Evolutionary conservation across 2,329 filamentous ascomycete species (phyloP), one percentile per base, ranked within the genome.

Genomic region (Xylariomycetidae sp.): DNA sequence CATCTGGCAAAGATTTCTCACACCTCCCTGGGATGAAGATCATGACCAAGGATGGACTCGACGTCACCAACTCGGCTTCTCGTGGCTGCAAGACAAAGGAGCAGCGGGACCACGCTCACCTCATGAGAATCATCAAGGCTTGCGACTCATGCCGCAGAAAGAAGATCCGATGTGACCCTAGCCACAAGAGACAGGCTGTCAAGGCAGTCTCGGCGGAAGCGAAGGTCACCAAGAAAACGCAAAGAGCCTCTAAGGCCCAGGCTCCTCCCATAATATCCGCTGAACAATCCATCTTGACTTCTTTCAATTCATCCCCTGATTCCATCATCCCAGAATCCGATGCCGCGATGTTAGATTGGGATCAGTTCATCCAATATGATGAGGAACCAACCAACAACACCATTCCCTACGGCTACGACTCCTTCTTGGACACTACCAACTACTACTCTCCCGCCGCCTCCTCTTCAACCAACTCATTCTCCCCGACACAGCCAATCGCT

Each of bases 81-180:
- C 69, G 77, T 25, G 76, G 77, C 20, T 76, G 70, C 55, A 82
- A 81, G 62, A 79, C 78, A 33, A 79, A 78, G 65, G 77, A 81
- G 63, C 77, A 82, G 63, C 70, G 78, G 20, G 77, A 81, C 33
- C 78, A 81, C 50, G 78, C 78, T 5, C 77, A 80, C 45, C 59
- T 81, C 29, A 82, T 82, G 74, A 66, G 78, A 39, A 77, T 78
- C 51, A 75, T 81, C 54, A 80, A 80, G 61, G 78, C 78, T n/a
- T 82, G 78, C 53, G 72, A 79, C 27, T 63, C 65, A 40, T 82
- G 78, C 62, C 64, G 67, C 40, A 67, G 63, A 53, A 82, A 80
- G 69, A 82, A 82, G 70, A 67, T 74, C 25, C 70, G 75, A 28
- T 80, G 75, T 51, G 73, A 77, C 44, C 75, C 75, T 3, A 74